phyloP scores from a whole-genome alignment of 345 rosid genomes.

The Triadica sebifera region DNA sequence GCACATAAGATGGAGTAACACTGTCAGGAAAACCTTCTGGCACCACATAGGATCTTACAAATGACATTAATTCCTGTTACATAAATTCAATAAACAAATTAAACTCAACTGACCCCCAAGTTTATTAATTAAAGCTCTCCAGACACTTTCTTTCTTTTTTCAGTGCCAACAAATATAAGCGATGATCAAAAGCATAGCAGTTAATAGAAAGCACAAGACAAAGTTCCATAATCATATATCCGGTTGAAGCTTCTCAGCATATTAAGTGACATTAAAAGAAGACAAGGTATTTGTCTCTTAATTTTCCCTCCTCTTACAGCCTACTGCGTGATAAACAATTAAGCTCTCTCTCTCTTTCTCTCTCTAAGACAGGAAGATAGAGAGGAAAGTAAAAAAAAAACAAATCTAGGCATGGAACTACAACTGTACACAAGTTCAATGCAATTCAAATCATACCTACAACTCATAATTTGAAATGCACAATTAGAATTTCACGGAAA shows the following conservation, averaged over 20 bases:
- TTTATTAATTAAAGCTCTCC: not conserved
- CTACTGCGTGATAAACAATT: not conserved
- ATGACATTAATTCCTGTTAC: constrained; percentile 78
- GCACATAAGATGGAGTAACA: constrained; percentile 85
- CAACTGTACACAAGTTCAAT: not conserved
- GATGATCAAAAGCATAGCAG: not conserved
- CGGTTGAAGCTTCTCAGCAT: not conserved
- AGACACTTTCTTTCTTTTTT: not conserved
- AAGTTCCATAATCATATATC: not conserved
- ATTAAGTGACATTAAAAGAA: not conserved
- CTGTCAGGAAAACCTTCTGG: constrained; percentile 95
- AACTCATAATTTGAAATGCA: not conserved
- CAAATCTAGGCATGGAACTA: not conserved
- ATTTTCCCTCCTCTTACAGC: not conserved
- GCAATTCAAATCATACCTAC: not conserved
- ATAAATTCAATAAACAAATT: constrained; percentile 7
- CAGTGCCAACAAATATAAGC: not conserved
- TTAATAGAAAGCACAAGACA: not conserved
- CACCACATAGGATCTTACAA: constrained; percentile 86
- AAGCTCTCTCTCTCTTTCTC: not conserved
- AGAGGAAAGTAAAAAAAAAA: not conserved
- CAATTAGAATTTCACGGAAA: not conserved
- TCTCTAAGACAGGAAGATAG: not conserved
- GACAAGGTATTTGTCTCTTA: not conserved
- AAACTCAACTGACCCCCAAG: not conserved